Evolutionary conservation across 305 asterid genomes (phyloP).

Genomic region (Solanum hybrid): DNA sequence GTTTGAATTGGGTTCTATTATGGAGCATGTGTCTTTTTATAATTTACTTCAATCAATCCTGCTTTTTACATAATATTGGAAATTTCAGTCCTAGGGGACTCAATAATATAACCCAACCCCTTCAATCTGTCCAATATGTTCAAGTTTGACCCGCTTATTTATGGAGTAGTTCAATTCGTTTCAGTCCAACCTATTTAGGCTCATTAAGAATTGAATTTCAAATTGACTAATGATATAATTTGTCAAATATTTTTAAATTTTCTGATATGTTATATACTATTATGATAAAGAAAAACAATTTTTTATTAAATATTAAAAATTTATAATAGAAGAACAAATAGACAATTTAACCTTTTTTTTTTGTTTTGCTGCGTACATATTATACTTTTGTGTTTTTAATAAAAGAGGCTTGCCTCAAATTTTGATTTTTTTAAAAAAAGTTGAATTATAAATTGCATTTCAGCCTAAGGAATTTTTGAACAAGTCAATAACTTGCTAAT

Average conservation of each 20-base stretch:
- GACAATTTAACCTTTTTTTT: not conserved
- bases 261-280: not conserved
- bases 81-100: not conserved
- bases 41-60: not conserved
- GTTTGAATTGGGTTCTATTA: not conserved
- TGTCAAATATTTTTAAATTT: not conserved
- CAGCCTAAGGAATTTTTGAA: not conserved
- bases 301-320: too few relatives aligned
- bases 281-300: not conserved
- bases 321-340: not conserved
- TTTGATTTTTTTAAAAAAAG: too few relatives aligned
- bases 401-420: not conserved
- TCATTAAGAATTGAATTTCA: not conserved
- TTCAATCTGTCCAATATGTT: not conserved
- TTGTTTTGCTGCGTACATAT: not conserved
- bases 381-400: not conserved
- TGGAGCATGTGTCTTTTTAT: not conserved
- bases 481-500: too few relatives aligned
- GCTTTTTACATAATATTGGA: not conserved
- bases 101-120: not conserved
- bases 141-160: not conserved
- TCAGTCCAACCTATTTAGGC: too few relatives aligned
- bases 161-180: not conserved
- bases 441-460: too few relatives aligned
- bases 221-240: not conserved